These are phyloP conservation scores for Trichoderma asperelloides DNA, from an alignment of 495 filamentous ascomycete genomes.

Conservation along the genomic window DNA sequence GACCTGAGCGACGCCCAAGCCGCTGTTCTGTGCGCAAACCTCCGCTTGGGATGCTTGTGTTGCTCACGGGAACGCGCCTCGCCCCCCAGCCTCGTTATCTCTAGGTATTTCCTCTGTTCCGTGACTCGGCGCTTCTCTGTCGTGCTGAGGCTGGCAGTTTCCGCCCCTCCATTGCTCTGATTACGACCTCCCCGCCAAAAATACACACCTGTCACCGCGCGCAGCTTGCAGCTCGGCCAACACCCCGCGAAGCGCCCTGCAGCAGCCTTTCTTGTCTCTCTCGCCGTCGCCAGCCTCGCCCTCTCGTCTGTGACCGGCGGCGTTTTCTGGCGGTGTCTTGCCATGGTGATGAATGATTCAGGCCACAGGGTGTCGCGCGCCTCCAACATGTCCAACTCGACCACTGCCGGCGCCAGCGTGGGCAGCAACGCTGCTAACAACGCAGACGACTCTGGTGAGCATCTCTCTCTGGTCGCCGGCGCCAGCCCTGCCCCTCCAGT, in stretches of 20 bases:
- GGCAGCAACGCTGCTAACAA: slow-evolving; percentile 1
- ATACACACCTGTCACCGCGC: background rate
- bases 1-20: background rate
- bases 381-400: slow-evolving; percentile 10
- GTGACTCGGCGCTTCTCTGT: background rate
- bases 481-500: background rate
- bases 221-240: background rate
- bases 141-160: background rate
- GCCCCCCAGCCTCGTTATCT: background rate
- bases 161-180: background rate
- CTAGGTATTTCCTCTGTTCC: background rate
- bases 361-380: slow-evolving; percentile 8
- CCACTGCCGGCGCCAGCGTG: background rate
- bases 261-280: background rate
- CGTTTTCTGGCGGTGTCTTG: background rate
- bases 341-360: slow-evolving; percentile 13
- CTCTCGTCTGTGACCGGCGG: background rate
- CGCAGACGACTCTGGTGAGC: slow-evolving; percentile 11
- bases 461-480: background rate
- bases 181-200: background rate
- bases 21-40: background rate
- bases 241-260: background rate
- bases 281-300: background rate
- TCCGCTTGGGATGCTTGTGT: background rate
- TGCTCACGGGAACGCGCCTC: background rate